Percentiles rank a stretch among this genome's conserved stretches.
Evolutionary conservation across 2,329 filamentous ascomycete species (phyloP).

Genomic region (Fusarium drepaniforme): DNA sequence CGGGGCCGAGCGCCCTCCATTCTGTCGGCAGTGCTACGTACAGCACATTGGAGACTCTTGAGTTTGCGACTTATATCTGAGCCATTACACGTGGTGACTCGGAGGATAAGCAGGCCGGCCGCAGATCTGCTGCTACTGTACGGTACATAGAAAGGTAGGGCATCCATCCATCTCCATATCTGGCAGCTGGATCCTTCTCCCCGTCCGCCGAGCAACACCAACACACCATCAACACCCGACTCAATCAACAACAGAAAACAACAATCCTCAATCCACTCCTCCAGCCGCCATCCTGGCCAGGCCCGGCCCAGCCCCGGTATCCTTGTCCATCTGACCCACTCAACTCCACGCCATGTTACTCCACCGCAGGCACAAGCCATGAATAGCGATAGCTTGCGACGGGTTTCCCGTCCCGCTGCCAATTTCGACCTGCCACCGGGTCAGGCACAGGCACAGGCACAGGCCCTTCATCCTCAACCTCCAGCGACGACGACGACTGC

Average conservation of each 20-base stretch:
- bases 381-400: slow-evolving; percentile 45
- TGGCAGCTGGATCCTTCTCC: background rate
- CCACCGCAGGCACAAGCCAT: slow-evolving; percentile 43
- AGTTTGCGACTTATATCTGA: background rate
- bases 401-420: slow-evolving; percentile 39
- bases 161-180: background rate
- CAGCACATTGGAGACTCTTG: background rate
- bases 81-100: slow-evolving; percentile 20
- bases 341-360: slow-evolving; percentile 43
- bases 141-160: background rate
- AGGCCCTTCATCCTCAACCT: slow-evolving; percentile 22
- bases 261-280: slow-evolving; percentile 4
- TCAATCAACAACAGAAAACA: slow-evolving; percentile 20
- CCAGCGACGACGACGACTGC: slow-evolving; percentile 15
- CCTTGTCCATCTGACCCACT: slow-evolving; percentile 41
- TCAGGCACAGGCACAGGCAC: slow-evolving; percentile 20
- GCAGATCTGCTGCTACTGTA: background rate
- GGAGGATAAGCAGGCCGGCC: background rate
- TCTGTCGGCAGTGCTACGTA: background rate
- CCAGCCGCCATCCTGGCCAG: slow-evolving; percentile 21
- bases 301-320: slow-evolving; percentile 24
- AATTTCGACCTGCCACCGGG: slow-evolving; percentile 40
- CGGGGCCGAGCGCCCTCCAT: background rate
- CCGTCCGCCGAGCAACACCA: slow-evolving; percentile 29
- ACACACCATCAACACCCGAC: slow-evolving; percentile 1